Percentiles rank a stretch among this genome's conserved stretches.
Conservation (phyloP, 257 asterid species). For the Misopates orontium region DNA sequence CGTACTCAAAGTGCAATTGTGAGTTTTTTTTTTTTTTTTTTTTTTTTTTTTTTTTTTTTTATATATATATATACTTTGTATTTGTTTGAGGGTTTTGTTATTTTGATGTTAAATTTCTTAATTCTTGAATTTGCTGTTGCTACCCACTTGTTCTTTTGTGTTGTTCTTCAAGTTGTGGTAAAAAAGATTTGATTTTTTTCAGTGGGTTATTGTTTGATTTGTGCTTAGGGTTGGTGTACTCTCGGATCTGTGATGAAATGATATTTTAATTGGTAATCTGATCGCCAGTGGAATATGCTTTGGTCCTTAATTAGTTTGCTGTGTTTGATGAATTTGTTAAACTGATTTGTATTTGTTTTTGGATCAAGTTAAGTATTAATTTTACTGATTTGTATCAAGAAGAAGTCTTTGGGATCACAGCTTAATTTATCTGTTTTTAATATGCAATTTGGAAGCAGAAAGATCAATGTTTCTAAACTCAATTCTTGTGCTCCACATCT, state of each 20-base stretch:
- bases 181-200: slow-evolving; percentile 24
- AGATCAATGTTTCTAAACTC: background rate
- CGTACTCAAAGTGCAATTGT: slow-evolving; percentile 87
- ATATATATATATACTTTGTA: background rate
- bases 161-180: slow-evolving; percentile 18
- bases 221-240: background rate
- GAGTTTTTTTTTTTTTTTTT: slow-evolving; percentile 27
- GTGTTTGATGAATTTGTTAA: slow-evolving; percentile 13
- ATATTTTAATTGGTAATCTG: background rate
- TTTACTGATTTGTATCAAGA: background rate
- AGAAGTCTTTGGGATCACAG: background rate
- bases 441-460: background rate
- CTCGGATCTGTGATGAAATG: slow-evolving; percentile 13
- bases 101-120: background rate
- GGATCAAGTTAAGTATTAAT: slow-evolving; percentile 11
- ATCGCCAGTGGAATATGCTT: background rate
- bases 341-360: background rate
- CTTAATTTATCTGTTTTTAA: background rate
- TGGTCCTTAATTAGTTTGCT: background rate
- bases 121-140: slow-evolving; percentile 11
- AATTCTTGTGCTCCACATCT: background rate
- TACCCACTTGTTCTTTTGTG: background rate
- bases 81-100: background rate
- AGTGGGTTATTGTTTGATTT: slow-evolving; percentile 20
- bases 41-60: background rate